Evolutionary conservation across 345 rosid species (phyloP), one percentile per base, ranked within the genome.

Genomic region (Camelina hispida): DNA sequence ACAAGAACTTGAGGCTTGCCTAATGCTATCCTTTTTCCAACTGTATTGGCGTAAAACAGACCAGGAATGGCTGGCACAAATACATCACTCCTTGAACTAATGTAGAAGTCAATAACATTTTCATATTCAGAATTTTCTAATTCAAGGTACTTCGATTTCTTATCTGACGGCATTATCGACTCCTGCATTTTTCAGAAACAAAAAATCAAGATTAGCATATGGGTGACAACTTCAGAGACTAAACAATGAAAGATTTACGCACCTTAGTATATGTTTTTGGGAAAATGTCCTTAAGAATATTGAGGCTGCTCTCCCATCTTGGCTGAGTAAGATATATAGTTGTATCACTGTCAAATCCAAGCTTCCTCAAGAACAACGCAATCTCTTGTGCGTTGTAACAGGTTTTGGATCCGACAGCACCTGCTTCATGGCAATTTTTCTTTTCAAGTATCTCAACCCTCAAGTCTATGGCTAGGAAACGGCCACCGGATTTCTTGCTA

Each of bases 21-120:
- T 9, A 86, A 78, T 43, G 91, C 93, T 77, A 95, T 87, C 81
- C 99, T 87, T 78, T 90, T 92, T 52, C 97, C 98, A 4, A 89
- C 98, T 63, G 88, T 90, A 74, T 94, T 94, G 34, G 98, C 91
- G 30, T 94, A 94, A 81, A 94, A 94, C 32, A 95, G 86, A 63
- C 99, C 99, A 0, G 99, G 88, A 79, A 92, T 90, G 62, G 97
- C 97, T 5, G 97, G 99, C 20, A 95, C 97, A 62, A 92, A 95
- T 25, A 89, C 91, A 52, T 92, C 96, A 66, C 99, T 95, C 51
- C 67, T 77, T 20, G 96, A 83, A 76, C 97, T 90, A 38, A 95
- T 66, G 86, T 95, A 85, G 92, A 86, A 92, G 85, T 95, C 97
- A 2, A 95, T 85, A 34, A 87, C 93, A 81, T 92, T 95, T 66